Base-by-base conservation (phyloP, 1,284 basidiomycete genomes). In the Violaceomyces palustris region DNA sequence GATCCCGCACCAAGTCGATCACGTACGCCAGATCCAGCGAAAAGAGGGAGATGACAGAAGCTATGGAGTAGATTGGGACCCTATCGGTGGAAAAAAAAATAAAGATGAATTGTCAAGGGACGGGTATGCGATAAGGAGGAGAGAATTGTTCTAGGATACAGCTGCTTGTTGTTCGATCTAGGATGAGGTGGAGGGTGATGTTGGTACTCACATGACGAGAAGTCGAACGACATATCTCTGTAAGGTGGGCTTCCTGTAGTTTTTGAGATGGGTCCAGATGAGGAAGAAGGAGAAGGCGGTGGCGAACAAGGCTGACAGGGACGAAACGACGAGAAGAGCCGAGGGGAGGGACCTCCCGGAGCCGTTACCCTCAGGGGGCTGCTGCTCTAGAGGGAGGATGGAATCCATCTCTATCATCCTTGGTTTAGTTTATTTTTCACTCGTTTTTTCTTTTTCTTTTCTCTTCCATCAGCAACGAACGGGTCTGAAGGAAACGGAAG, bases 1-100 rank as follows among this genome's bases (percentile, higher is more conserved):
- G 82, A 74, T 99, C 94, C 30, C 93, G 81, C 46, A 97, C 79
- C 18, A 84, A 87, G 73, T 98, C 93, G 61, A 99, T 94, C 61
- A 94, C 86, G 76, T 97, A 96, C 0, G 93, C 93, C 1, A 88
- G 88, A 67, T 93, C 85, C 41, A 97, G 78, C 0, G 91, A 96
- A 77, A 92, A 92, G 36, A 99, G 79, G 1, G 93, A 90, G 55
- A 96, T 91, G 61, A 93, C 79, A 2, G 89, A 93, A 0, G 92
- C 82, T 18, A 96, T 79, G 1, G 85, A 89, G 74, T 97, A 97
- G 35, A 97, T 78, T 2, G 92, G 90, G 3, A 96, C 89, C 30
- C 18, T 41, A 19, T 17, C 34, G n/a, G 19, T 23, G n/a, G 19
- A 45, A 19, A n/a, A 30, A 19, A 4, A 35, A n/a, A n/a, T n/a